Base-by-base conservation (phyloP, 2,329 filamentous ascomycete genomes). In the Ramularia collo-cygni region DNA sequence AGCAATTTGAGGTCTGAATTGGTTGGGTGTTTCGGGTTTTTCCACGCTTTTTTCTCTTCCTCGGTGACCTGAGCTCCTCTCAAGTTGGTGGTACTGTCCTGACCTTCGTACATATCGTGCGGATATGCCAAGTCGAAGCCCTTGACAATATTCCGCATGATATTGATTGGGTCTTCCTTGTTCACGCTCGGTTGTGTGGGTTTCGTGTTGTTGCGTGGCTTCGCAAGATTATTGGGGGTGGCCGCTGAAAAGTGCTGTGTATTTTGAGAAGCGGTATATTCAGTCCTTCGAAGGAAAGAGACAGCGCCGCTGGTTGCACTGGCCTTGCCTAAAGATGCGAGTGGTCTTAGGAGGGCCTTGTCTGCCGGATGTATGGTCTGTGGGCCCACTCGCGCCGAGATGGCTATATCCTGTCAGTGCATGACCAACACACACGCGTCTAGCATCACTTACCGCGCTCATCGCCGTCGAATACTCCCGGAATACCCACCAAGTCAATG, bases 221-320 rank as follows among this genome's bases (percentile, higher is more conserved):
- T 54, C 27, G 73, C 66, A 35, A 74, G 63, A 19, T 68, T 68
- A 46, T 74, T 73, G 3, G 75, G 72, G 17, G 72, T 73, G 18
- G 70, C 72, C 0, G 71, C 71, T 36, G 76, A 72, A 40, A 70
- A 69, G 38, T 66, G 63, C 12, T 68, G 61, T 46, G 51, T 62
- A 8, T 61, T 60, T 37, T 65, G 66, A 15, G 68, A 67, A 13
- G 85, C 85, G 57, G 95, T 95, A 67, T 96, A 96, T 64, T 98
- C 92, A 40, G 92, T 96, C 56, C 90, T 80, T 42, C 92, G 86
- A 52, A 98, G 76, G 75, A 98, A 98, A 48, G 87, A 95, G 38
- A 95, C 87, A 48, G 83, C 81, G 13, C 82, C 74, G 47, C 86
- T 83, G 46, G 78, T 77, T 29, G 79, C 76, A 53, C 85, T 85